Base-by-base conservation (phyloP, 2,329 filamentous ascomycete genomes). In the Pseudogymnoascus sp. region DNA sequence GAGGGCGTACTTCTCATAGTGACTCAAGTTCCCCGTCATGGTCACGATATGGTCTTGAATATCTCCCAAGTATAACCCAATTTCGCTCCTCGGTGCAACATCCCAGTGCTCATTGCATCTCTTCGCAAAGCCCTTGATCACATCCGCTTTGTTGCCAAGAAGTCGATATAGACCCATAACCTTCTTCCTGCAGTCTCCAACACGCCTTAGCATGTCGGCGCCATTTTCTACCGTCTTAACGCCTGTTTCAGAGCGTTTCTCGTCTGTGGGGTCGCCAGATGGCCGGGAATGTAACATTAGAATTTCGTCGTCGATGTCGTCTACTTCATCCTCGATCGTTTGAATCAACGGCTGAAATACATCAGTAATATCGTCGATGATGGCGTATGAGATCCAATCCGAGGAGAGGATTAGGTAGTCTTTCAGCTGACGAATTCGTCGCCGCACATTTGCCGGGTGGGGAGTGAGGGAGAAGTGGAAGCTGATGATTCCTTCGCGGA, bases 1-100 rank as follows among this genome's bases (percentile, higher is more conserved):
- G 33, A 14, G 33, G 16, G 80, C 87, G 72, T 80, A 95, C 90
- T 93, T 96, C 77, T 99, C 95, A 72, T 97, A 97, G 74, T 99
- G 95, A 68, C 87, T 89, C 72, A 99, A 77, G 73, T 97, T 99
- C 61, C 89, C 90, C 38, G 93, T 97, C 95, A 99, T 99, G 67
- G 95, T 99, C 70, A 99, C 87, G 70, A 99, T 97, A 74, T 99
- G 95, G 78, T 99, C 95, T 75, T 99, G 95, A 67, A 99, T 99
- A 78, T 99, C 95, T 66, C 95, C 95, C 64, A 99, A 80, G 76
- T 97, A 99, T 62, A 99, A 78, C n/a, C 95, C 95, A 73, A 99
- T 97, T 74, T 99, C 95, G 35, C 90, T 95, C 66, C 93, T 85
- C 10, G 95, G 95, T 5, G 95, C 93, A 64, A 99, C 90, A 70